A percentile compares a stretch with the other conserved stretches of the same genome.
Evolutionary conservation across 1,139 yeast species (phyloP).

Genomic region (Kodamaea ohmeri): DNA sequence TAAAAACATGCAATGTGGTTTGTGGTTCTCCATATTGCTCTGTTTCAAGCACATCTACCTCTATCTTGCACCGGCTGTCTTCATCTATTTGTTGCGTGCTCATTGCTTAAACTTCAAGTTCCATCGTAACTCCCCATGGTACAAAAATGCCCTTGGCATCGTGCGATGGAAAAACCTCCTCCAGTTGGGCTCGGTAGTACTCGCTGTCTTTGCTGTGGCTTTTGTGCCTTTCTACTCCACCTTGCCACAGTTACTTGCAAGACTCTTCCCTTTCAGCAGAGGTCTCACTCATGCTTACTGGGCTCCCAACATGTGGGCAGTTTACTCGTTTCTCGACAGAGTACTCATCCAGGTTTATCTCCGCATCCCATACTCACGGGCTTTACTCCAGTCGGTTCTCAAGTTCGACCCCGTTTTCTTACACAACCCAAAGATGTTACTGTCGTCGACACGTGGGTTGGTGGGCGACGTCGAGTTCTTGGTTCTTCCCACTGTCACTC

Average conservation of each 20-base stretch:
- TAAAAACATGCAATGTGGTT: slow-evolving; percentile 62
- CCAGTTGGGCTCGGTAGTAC: slow-evolving; percentile 65
- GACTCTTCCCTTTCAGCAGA: slow-evolving; percentile 90
- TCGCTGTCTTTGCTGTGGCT: slow-evolving; percentile 61
- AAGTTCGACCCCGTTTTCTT: slow-evolving; percentile 32
- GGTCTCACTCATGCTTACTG: slow-evolving; percentile 98
- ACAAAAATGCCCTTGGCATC: slow-evolving; percentile 30
- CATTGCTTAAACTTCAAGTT: slow-evolving; percentile 57
- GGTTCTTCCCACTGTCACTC: slow-evolving; percentile 76
- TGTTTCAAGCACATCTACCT: slow-evolving; percentile 94
- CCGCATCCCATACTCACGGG: slow-evolving; percentile 45
- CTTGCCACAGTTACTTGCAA: slow-evolving; percentile 58
- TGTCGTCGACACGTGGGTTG: slow-evolving; percentile 73
- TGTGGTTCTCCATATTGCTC: slow-evolving; percentile 69
- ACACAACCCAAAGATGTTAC: slow-evolving; percentile 25
- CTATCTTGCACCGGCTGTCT: slow-evolving; percentile 92
- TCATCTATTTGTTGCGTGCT: slow-evolving; percentile 69
- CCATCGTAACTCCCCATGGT: slow-evolving; percentile 22
- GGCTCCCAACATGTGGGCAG: slow-evolving; percentile 98
- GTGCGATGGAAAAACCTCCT: slow-evolving; percentile 58
- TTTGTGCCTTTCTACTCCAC: slow-evolving; percentile 79
- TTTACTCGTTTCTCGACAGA: slow-evolving; percentile 84
- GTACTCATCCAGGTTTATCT: slow-evolving; percentile 54
- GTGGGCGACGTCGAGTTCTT: slow-evolving; percentile 88
- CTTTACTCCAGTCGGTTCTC: slow-evolving; percentile 31